Conservation (phyloP, 768 basidiomycete genomes). For the Mycena venus region DNA sequence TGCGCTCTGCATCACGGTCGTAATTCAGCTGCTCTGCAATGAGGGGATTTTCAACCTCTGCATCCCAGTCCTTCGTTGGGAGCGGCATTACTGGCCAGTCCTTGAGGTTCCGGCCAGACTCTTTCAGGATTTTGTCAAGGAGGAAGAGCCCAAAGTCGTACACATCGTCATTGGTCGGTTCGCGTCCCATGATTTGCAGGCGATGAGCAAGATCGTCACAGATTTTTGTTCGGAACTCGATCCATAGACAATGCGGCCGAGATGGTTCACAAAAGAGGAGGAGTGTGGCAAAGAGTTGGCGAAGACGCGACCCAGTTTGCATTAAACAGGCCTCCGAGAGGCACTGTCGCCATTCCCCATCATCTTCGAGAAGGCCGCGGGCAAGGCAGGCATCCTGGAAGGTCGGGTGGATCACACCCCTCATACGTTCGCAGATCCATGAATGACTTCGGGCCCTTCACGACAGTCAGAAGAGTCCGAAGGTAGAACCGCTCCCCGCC, state of each 20-base stretch:
- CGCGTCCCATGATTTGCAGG: slow-evolving; percentile 27
- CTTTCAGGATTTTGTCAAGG: slow-evolving; percentile 45
- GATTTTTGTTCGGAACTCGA: slow-evolving; percentile 46
- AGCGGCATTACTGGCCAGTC: slow-evolving; percentile 34
- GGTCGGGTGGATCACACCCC: slow-evolving; percentile 37
- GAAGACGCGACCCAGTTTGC: slow-evolving; percentile 50
- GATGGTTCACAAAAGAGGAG: slow-evolving; percentile 49
- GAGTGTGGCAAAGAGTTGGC: slow-evolving; percentile 56
- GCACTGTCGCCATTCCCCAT: slow-evolving; percentile 60
- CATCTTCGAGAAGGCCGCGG: slow-evolving; percentile 58
- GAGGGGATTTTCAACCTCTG: slow-evolving; percentile 29
- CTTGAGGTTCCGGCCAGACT: slow-evolving; percentile 37
- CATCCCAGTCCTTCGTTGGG: slow-evolving; percentile 32
- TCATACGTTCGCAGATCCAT: slow-evolving; percentile 42
- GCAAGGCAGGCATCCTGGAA: slow-evolving; percentile 58
- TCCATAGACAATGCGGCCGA: slow-evolving; percentile 52
- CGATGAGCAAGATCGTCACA: slow-evolving; percentile 54
- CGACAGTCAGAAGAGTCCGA: slow-evolving; percentile 51
- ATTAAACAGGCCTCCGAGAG: slow-evolving; percentile 55
- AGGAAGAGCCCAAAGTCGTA: slow-evolving; percentile 59
- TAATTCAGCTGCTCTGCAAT: slow-evolving; percentile 35
- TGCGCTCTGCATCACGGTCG: slow-evolving; percentile 18
- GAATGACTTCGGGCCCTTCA: slow-evolving; percentile 48
- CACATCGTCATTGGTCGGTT: slow-evolving; percentile 45
- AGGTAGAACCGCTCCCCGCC: slow-evolving; percentile 56